Conservation (phyloP, 305 asterid genomes). For the Caryopteris hybrid region DNA sequence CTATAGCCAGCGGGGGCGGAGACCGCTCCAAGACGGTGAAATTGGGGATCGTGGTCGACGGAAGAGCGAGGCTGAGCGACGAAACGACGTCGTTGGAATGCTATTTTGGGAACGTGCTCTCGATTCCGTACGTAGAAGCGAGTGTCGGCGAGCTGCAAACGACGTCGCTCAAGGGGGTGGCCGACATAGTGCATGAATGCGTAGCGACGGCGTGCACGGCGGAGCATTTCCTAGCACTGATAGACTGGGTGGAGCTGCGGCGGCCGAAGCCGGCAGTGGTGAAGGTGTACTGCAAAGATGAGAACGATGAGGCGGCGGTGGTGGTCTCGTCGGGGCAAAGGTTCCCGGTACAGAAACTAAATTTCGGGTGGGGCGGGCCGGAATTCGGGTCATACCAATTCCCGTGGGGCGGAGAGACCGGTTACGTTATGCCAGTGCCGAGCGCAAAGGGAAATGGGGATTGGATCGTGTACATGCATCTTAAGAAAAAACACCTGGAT, state of each 20-base stretch:
- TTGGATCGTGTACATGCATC: constrained; percentile 55
- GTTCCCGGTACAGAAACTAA: constrained; percentile 36
- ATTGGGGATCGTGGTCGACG: constrained; percentile 53
- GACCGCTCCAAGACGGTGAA: constrained; percentile 25
- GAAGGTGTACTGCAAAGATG: constrained; percentile 38
- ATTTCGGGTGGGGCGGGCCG: constrained; percentile 61
- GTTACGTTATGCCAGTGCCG: constrained; percentile 60
- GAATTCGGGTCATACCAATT: constrained; percentile 56
- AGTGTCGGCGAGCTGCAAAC: constrained; percentile 23
- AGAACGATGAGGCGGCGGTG: constrained; percentile 40
- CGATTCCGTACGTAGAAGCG: constrained; percentile 40
- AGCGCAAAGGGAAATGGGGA: constrained; percentile 36
- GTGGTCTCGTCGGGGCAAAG: constrained; percentile 54
- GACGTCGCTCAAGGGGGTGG: constrained; percentile 25
- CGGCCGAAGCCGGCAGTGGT: constrained; percentile 47
- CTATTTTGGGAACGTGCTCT: constrained; percentile 58
- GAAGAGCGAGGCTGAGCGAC: constrained; percentile 34
- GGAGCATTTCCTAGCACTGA: constrained; percentile 45
- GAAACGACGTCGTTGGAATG: constrained; percentile 19
- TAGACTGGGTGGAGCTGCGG: constrained; percentile 59
- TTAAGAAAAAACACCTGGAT: constrained; percentile 29
- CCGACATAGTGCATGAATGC: constrained; percentile 34
- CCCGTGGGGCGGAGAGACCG: constrained; percentile 65
- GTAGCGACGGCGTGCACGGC: constrained; percentile 25
- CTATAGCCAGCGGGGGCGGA: constrained; percentile 26